phyloP scores from a whole-genome alignment of 257 asterid species.

The Cordia subcordata region DNA sequence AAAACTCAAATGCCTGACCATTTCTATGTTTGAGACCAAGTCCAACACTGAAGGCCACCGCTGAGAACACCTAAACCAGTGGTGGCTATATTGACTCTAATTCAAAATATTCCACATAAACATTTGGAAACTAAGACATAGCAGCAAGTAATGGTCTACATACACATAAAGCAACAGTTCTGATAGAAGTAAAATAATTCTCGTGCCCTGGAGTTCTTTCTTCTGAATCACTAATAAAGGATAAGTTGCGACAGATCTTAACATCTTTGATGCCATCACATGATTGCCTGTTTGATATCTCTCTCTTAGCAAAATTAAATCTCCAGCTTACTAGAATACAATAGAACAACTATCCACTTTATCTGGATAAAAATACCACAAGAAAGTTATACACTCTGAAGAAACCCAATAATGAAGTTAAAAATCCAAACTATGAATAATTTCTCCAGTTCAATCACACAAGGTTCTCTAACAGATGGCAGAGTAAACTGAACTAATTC shows the following conservation, averaged over 20 bases:
- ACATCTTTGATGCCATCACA: slow-evolving; percentile 23
- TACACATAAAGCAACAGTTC: slow-evolving; percentile 83
- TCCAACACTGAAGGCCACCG: slow-evolving; percentile 89
- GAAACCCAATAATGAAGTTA: neutral
- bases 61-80: slow-evolving; percentile 75
- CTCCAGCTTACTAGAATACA: too few relatives aligned
- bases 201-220: slow-evolving; percentile 25
- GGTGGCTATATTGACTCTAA: slow-evolving; percentile 45
- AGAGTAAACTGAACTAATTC: too few relatives aligned
- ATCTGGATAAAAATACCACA: too few relatives aligned
- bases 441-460: too few relatives aligned
- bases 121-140: slow-evolving; percentile 6
- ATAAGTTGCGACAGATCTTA: slow-evolving; percentile 28
- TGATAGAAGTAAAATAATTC: slow-evolving; percentile 59
- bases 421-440: too few relatives aligned
- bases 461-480: too few relatives aligned
- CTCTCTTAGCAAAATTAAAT: slow-evolving; percentile 32
- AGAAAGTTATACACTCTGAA: neutral
- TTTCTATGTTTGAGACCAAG: slow-evolving; percentile 77
- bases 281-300: slow-evolving; percentile 29
- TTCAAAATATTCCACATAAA: slow-evolving; percentile 24
- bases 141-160: slow-evolving; percentile 22
- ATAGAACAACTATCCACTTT: too few relatives aligned
- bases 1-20: slow-evolving; percentile 82
- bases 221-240: slow-evolving; percentile 32